Evolutionary conservation across 2,329 filamentous ascomycete species (phyloP), one percentile per base, ranked within the genome.

Genomic region (Hymenoscyphus albidus): DNA sequence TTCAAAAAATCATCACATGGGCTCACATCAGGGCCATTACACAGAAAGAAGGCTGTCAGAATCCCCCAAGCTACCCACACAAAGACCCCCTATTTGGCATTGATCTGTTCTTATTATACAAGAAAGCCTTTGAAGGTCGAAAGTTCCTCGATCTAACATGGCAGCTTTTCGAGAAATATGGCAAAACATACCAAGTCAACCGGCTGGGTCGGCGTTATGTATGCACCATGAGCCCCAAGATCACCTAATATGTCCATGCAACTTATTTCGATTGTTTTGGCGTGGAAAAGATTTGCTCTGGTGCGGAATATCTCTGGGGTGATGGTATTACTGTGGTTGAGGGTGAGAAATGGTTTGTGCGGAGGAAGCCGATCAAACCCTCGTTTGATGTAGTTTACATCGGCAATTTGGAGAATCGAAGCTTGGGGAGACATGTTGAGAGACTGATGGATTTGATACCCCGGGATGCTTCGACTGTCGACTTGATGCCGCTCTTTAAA

Each of bases 251-350:
- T 22, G 35, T 59, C 32, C 35, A 38, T 6, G 35, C 57, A 14
- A 38, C 57, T 5, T n/a, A 40, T 42, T 59, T 59, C 35, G 35
- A 59, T n/a, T 5, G 42, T 39, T 59, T 59, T 39, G 57, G 57
- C n/a, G 35, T 38, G 18, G 57, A 38, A 39, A 59, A n/a, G 3
- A 22, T 59, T 40, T 5, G 35, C 27, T 38, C 35, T 4, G 57
- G 57, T 5, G 57, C 18, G 1, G 57, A 59, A 27, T 59, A 48
- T 48, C 44, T 59, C 12, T 38, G 31, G 57, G 57, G 31, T 22
- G 31, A 59, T 38, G 57, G 57, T 0, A 59, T 59, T 18, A 35
- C 35, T 18, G 35, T 39, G 2, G 56, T 39, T 18, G 56, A 58
- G 27, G 56, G 35, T 16, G 57, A 59, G 12, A 59, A 38, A 59